Evolutionary conservation across 2,329 filamentous ascomycete species (phyloP).

Genomic region (Elsinoe australis): DNA sequence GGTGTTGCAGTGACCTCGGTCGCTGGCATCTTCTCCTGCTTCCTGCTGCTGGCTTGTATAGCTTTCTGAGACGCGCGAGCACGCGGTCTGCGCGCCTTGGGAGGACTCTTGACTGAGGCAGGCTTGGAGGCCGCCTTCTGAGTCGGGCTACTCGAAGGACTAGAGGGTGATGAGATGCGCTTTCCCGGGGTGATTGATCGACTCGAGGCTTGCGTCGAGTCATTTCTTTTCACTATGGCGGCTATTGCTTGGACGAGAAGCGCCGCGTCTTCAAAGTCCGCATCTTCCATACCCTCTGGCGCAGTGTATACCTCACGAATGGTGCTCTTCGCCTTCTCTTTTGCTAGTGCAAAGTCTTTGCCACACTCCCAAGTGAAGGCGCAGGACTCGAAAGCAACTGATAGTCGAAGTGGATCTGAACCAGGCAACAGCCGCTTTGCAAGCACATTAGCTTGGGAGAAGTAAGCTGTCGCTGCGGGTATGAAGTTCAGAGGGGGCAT

Average conservation of each 20-base stretch:
- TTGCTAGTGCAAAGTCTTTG: conserved; percentile 69
- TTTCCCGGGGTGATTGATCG: conserved; percentile 1
- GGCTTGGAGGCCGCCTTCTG: conserved; percentile 5
- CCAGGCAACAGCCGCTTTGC: conserved; percentile 73
- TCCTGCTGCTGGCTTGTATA: conserved; percentile 1
- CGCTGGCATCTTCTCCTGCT: conserved; percentile 8
- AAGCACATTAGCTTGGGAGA: conserved; percentile 66
- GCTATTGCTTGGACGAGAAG: conserved; percentile 79
- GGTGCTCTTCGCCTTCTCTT: conserved; percentile 69
- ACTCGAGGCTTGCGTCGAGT: conserved; percentile 16
- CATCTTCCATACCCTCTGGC: conserved; percentile 86
- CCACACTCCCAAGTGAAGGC: conserved; percentile 91
- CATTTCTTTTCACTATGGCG: conserved; percentile 78
- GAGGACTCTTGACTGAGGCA: conserved; percentile 16
- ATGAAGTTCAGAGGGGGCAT: conserved; percentile 75
- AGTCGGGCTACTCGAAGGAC: conserved; percentile 26
- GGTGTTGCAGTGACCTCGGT: background rate
- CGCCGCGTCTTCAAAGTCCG: conserved; percentile 87
- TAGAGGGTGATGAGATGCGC: conserved; percentile 25
- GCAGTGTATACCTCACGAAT: conserved; percentile 89
- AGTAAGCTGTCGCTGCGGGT: conserved; percentile 71
- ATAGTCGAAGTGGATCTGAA: conserved; percentile 81
- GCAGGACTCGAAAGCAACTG: conserved; percentile 83
- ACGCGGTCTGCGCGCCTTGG: background rate
- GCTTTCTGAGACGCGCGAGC: conserved; percentile 3